phyloP scores from a whole-genome alignment of 2,329 filamentous ascomycete genomes.

The Achaetomium macrosporum region DNA sequence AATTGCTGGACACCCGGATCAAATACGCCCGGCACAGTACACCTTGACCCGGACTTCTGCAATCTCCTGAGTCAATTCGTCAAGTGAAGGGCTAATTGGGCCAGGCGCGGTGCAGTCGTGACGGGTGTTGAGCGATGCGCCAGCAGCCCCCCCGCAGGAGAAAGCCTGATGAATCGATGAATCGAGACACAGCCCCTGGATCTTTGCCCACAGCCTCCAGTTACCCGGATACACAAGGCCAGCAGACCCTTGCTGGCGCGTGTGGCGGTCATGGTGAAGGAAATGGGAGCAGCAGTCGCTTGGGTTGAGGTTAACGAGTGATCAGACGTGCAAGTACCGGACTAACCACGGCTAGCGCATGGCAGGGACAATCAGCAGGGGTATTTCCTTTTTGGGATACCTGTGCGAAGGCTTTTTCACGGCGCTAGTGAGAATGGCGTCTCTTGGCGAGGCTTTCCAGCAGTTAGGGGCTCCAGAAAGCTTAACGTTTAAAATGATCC shows the following conservation, averaged over 20 bases:
- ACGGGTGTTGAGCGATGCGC: slow-evolving; percentile 5
- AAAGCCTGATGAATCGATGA: slow-evolving; percentile 7
- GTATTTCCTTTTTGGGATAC: slow-evolving; percentile 24
- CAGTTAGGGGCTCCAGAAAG: slow-evolving; percentile 11
- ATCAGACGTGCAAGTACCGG: slow-evolving; percentile 3
- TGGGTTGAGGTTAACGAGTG: not conserved
- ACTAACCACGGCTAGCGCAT: slow-evolving; percentile 9
- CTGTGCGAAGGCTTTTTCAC: slow-evolving; percentile 22
- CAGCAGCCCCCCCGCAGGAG: slow-evolving; percentile 9
- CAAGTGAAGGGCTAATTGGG: slow-evolving; percentile 2
- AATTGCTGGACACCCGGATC: slow-evolving; percentile 8
- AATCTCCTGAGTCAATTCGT: too few relatives aligned
- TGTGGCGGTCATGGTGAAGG: slow-evolving; percentile 2
- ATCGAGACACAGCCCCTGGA: slow-evolving; percentile 16
- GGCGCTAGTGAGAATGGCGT: slow-evolving; percentile 4
- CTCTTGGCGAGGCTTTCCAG: slow-evolving; percentile 20
- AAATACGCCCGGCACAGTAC: slow-evolving; percentile 10
- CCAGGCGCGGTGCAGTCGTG: slow-evolving; percentile 8
- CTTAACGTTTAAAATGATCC: slow-evolving; percentile 14
- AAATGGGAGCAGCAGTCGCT: not conserved
- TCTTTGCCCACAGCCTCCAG: slow-evolving; percentile 14
- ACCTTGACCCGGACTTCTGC: slow-evolving; percentile 2
- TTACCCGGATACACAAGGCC: slow-evolving; percentile 12
- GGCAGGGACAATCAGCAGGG: slow-evolving; percentile 11
- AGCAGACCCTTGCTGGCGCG: not conserved